Percentiles rank a stretch among this genome's conserved stretches.
phyloP scores from a whole-genome alignment of 1,139 yeast genomes.

The Taiozyma sp. region DNA sequence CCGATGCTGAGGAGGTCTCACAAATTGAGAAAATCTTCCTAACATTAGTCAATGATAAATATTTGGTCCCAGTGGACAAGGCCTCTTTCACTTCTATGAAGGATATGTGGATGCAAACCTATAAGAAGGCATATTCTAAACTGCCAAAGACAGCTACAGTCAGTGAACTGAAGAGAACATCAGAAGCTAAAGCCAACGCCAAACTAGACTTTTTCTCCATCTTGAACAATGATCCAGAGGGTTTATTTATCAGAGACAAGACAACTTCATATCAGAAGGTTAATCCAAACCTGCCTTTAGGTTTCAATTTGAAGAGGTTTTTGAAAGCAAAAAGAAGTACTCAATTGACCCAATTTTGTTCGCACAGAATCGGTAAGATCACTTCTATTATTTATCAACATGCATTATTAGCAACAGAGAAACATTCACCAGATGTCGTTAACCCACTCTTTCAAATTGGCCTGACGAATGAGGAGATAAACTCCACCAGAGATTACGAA shows the following conservation, averaged over 20 bases:
- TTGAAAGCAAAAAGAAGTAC: conserved; percentile 61
- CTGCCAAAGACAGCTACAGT: conserved; percentile 49
- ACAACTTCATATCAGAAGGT: conserved; percentile 34
- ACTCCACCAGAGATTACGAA: conserved; percentile 25
- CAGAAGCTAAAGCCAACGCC: conserved; percentile 62
- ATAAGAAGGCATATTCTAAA: conserved; percentile 43
- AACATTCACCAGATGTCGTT: conserved; percentile 39
- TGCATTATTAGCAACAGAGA: conserved; percentile 57
- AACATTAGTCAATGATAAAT: conserved; percentile 49
- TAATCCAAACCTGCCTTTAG: conserved; percentile 47
- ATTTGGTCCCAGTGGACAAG: conserved; percentile 47
- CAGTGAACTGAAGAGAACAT: conserved; percentile 60
- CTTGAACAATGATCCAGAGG: conserved; percentile 32
- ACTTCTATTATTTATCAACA: conserved; percentile 62
- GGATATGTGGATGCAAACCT: conserved; percentile 55
- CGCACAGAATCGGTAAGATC: conserved; percentile 65
- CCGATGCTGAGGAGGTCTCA: conserved; percentile 26
- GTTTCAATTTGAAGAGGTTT: conserved; percentile 64
- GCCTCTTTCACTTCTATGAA: conserved; percentile 38
- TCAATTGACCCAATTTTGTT: conserved; percentile 60
- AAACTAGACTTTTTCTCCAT: conserved; percentile 38
- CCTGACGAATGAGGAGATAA: conserved; percentile 29
- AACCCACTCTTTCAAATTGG: conserved; percentile 33
- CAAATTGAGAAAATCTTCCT: conserved; percentile 34
- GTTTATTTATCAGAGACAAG: conserved; percentile 31